Evolutionary conservation across 768 basidiomycete genomes (phyloP), one percentile per base, ranked within the genome.

Genomic region (Lyophyllum semitale): DNA sequence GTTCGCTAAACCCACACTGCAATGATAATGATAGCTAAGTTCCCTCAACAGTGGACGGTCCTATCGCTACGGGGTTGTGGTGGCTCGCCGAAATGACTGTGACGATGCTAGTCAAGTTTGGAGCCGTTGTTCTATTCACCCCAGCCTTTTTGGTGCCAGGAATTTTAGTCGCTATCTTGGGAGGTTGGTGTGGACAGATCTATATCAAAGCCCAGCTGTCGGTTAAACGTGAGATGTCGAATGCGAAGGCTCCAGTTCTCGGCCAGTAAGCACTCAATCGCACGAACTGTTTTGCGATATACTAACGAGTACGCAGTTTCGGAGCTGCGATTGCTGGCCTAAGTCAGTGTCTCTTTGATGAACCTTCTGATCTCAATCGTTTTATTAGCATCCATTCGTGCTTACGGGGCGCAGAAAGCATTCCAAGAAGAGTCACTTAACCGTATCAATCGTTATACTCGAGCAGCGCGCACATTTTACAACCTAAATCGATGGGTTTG

Each of bases 261-360:
- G 67, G 65, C 47, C 66, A 68, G 83, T 82, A 73, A 51, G 73
- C 74, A 8, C 68, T 70, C 38, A 66, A 71, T 48, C 27, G 8
- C 60, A 65, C 45, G 1, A 38, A 12, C n/a, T 40, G 33, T 38
- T 64, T 63, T 45, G 26, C 8, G 6, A 18, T 40, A 44, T 29
- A n/a, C 35, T 54, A n/a, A 51, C 32, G 4, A n/a, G n/a, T 23
- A 23, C 53, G 57, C 62, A 68, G 73, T 66, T 71, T 84, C 68
- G 75, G 82, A 48, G 76, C 87, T 60, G 76, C 87, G 1, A 80
- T 90, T 33, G 69, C 77, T 55, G 88, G 87, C 7, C 61, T 87
- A 30, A 69, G 78, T 79, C 69, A 45, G 73, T 58, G 23, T 15
- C 17, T 40, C 25, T 15, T 29, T 44, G 20, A 13, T 18, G 40